Percentiles rank a stretch among this genome's conserved stretches.
Evolutionary conservation across 2,329 filamentous ascomycete genomes (phyloP).

Genomic region (Gnomoniopsis smithogilvyi): DNA sequence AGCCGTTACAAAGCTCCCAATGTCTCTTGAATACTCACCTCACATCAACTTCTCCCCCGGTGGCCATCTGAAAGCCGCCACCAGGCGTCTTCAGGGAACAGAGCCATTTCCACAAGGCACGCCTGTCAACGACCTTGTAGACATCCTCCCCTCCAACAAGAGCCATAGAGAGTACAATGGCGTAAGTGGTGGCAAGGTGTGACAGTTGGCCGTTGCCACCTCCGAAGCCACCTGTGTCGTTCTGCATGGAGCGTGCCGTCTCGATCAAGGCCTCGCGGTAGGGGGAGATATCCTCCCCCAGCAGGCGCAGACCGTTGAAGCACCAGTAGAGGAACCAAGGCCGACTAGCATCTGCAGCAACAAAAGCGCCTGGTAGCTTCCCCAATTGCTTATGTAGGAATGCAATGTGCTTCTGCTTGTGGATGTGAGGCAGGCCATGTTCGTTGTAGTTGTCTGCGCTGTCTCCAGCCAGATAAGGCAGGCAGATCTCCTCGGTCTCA

Average conservation of each 20-base stretch:
- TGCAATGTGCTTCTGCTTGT: constrained; percentile 56
- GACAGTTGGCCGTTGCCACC: constrained; percentile 89
- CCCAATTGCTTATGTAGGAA: constrained; percentile 61
- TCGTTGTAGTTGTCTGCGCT: constrained; percentile 57
- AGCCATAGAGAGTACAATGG: constrained; percentile 72
- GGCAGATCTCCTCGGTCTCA: constrained; percentile 63
- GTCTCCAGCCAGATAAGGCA: constrained; percentile 63
- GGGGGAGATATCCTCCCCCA: constrained; percentile 69
- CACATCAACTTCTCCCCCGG: constrained; percentile 89
- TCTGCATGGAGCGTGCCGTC: constrained; percentile 80
- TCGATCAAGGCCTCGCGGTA: constrained; percentile 69
- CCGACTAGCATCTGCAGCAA: constrained; percentile 77
- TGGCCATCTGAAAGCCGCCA: constrained; percentile 85
- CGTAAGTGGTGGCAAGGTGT: constrained; percentile 88
- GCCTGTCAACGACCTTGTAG: constrained; percentile 75
- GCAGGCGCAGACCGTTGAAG: constrained; percentile 67
- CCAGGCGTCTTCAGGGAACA: constrained; percentile 79
- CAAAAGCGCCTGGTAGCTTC: constrained; percentile 66
- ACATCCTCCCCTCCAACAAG: constrained; percentile 73
- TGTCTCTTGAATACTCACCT: constrained; percentile 47
- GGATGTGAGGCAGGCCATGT: constrained; percentile 72
- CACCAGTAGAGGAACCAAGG: constrained; percentile 97
- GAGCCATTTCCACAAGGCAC: constrained; percentile 87
- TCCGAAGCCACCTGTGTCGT: constrained; percentile 79
- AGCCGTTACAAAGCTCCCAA: not conserved